These are phyloP conservation scores for Podila epigama DNA, from an alignment of 192 early-diverging fungal species.

Conservation along the genomic window DNA sequence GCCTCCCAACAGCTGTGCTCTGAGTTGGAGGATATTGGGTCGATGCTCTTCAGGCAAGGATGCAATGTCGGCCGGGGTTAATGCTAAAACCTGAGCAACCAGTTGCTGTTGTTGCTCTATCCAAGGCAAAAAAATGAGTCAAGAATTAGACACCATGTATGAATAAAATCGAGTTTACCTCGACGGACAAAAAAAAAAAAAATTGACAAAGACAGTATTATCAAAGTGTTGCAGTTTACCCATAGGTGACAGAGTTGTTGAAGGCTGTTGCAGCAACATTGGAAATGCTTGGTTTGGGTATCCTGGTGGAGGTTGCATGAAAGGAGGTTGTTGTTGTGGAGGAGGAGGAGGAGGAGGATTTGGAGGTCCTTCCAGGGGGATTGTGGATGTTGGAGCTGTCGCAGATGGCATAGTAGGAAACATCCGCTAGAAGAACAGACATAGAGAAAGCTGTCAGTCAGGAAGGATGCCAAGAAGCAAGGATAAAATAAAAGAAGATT, in stretches of 20 bases:
- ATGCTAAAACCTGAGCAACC: slow-evolving; percentile 79
- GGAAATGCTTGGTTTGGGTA: slow-evolving; percentile 14
- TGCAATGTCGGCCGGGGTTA: slow-evolving; percentile 84
- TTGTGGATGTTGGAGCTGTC: slow-evolving; percentile 9
- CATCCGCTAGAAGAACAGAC: too few relatives aligned
- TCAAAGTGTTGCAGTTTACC: neutral
- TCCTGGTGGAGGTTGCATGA: slow-evolving; percentile 20
- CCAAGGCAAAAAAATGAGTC: slow-evolving; percentile 5
- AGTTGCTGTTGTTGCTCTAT: slow-evolving; percentile 74
- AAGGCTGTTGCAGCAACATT: slow-evolving; percentile 5
- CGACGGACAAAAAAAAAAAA: neutral
- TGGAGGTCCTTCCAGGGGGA: slow-evolving; percentile 7
- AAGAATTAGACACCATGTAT: neutral
- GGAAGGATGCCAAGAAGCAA: too few relatives aligned
- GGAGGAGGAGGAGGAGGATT: slow-evolving; percentile 34
- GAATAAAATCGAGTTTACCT: too few relatives aligned
- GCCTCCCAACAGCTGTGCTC: slow-evolving; percentile 39
- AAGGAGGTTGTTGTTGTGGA: slow-evolving; percentile 14
- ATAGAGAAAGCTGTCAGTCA: too few relatives aligned
- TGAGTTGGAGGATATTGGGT: slow-evolving; percentile 70
- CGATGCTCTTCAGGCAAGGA: slow-evolving; percentile 81
- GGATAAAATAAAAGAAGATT: neutral
- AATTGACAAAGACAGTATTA: neutral
- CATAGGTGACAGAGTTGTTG: slow-evolving; percentile 4
- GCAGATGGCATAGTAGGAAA: slow-evolving; percentile 48